Evolutionary conservation across 164 flowering plant species (phyloP).

Genomic region (Malania oleifera): DNA sequence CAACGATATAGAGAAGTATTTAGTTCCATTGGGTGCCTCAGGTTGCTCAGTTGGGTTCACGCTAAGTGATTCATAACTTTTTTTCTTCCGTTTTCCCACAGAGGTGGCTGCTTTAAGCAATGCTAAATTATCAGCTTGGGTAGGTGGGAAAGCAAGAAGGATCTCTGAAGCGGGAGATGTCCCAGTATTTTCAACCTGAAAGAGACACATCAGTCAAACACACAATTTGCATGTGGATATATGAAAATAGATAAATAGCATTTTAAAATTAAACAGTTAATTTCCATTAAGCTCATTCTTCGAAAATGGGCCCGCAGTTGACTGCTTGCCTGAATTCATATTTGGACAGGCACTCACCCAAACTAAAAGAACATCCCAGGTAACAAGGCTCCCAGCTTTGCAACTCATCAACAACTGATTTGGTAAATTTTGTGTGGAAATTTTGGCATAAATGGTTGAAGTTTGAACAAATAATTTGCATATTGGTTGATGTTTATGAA

Average conservation of each 20-base stretch:
- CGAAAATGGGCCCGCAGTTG: too few relatives aligned
- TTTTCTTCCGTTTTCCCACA: constrained; percentile 78
- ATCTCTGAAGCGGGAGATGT: constrained; percentile 60
- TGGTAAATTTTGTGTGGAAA: too few relatives aligned
- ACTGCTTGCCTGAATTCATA: too few relatives aligned
- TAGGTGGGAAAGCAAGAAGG: constrained; percentile 78
- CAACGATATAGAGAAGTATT: constrained; percentile 52
- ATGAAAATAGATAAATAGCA: not conserved
- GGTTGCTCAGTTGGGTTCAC: constrained; percentile 56
- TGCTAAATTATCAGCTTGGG: constrained; percentile 62
- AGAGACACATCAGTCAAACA: constrained; percentile 5
- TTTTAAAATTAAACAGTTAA: not conserved
- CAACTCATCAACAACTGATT: too few relatives aligned
- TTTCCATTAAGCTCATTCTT: too few relatives aligned
- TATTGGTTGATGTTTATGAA: too few relatives aligned
- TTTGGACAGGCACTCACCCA: too few relatives aligned
- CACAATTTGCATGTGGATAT: too few relatives aligned
- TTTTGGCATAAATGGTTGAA: too few relatives aligned
- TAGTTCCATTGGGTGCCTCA: constrained; percentile 70
- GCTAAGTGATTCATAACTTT: constrained; percentile 49
- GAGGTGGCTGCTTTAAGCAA: constrained; percentile 50
- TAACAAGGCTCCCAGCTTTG: too few relatives aligned
- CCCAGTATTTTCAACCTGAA: constrained; percentile 80
- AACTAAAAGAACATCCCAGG: too few relatives aligned
- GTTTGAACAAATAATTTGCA: too few relatives aligned